Evolutionary conservation across 2,329 filamentous ascomycete genomes (phyloP).

Genomic region (Tolypocladium cylindrosporum): DNA sequence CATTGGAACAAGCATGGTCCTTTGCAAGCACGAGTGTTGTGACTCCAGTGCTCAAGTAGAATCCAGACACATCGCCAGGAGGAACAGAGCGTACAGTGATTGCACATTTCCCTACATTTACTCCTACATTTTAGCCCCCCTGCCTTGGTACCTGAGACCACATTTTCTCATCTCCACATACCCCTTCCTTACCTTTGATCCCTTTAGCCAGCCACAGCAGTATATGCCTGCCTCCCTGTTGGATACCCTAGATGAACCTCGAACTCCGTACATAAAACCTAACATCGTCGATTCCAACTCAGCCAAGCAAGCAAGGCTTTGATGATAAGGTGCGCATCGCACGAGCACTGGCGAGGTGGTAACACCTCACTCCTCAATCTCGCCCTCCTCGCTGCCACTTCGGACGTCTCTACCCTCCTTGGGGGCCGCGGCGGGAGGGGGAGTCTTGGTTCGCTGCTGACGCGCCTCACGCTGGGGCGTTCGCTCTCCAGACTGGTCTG

Average conservation of each 20-base stretch:
- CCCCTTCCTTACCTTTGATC: neutral
- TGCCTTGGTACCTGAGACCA: neutral
- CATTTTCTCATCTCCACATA: neutral
- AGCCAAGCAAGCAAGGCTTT: neutral
- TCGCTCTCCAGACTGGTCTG: constrained; percentile 50
- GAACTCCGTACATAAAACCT: neutral
- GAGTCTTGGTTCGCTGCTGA: constrained; percentile 40
- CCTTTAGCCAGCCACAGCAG: neutral
- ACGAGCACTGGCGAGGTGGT: neutral
- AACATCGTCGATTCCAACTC: neutral
- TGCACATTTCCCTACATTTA: neutral
- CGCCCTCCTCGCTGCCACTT: constrained; percentile 87
- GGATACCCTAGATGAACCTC: neutral
- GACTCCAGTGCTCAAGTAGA: neutral
- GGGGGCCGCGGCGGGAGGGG: constrained; percentile 31
- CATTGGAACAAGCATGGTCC: neutral
- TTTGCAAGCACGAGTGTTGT: neutral
- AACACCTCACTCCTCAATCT: constrained; percentile 64
- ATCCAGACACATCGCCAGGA: neutral
- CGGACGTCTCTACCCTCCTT: constrained; percentile 38
- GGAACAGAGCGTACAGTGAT: neutral
- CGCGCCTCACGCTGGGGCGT: constrained; percentile 47
- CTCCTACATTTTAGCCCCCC: neutral
- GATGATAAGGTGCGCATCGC: neutral
- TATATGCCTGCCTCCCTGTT: neutral